Evolutionary conservation across 176 grass and related monocot species (phyloP).

Genomic region (Musa troglodytarum): DNA sequence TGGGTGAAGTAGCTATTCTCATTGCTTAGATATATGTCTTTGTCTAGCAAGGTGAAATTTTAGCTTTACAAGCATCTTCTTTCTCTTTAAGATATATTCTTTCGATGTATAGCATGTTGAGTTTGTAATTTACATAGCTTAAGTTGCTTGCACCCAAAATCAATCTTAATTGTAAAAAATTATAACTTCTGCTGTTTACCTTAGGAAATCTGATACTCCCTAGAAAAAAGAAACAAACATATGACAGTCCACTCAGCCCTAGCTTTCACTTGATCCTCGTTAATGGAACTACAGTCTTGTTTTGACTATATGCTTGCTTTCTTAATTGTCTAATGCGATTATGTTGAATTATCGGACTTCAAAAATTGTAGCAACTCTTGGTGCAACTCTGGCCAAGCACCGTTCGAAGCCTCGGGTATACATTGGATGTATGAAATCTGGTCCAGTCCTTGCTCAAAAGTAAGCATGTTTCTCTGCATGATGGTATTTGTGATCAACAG

Average conservation of each 20-base stretch:
- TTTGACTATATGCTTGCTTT: not conserved
- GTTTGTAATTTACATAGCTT: too few relatives aligned
- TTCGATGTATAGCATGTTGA: too few relatives aligned
- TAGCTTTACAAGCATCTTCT: too few relatives aligned
- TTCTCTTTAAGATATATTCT: too few relatives aligned
- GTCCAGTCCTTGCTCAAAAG: slow-evolving; percentile 15
- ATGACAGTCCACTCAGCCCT: too few relatives aligned
- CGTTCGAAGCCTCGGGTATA: slow-evolving; percentile 6
- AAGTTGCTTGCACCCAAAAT: too few relatives aligned
- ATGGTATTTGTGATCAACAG: not conserved
- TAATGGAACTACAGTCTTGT: not conserved
- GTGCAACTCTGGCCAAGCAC: not conserved
- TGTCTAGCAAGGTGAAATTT: too few relatives aligned
- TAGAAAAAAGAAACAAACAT: too few relatives aligned
- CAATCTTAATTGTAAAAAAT: too few relatives aligned
- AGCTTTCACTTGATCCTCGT: too few relatives aligned
- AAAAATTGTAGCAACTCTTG: slow-evolving; percentile 3
- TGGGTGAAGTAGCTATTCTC: not conserved
- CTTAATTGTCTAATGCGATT: not conserved
- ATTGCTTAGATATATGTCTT: not conserved
- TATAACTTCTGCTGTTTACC: too few relatives aligned
- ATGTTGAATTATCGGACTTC: not conserved
- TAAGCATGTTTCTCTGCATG: not conserved
- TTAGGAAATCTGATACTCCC: too few relatives aligned
- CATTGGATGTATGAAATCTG: slow-evolving; percentile 17